phyloP scores from a whole-genome alignment of 768 basidiomycete genomes.

The Fibroporia radiculosa region DNA sequence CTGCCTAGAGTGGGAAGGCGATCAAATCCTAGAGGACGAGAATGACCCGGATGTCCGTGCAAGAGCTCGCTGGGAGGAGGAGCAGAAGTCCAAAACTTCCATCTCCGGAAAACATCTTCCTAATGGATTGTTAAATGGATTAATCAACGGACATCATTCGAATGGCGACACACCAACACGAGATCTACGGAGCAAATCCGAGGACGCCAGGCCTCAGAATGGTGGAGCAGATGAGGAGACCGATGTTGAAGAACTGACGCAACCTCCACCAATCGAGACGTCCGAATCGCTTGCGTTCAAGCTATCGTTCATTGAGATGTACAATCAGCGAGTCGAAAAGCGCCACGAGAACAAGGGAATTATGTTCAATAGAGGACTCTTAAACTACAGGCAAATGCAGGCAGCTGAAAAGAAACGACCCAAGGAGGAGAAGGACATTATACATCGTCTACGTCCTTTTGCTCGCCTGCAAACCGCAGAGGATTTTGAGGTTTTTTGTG shows the following conservation, averaged over 20 bases:
- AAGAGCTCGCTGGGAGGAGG: conserved; percentile 33
- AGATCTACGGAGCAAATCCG: conserved; percentile 28
- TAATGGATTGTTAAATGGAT: conserved; percentile 26
- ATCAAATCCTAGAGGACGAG: conserved; percentile 70
- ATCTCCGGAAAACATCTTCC: conserved; percentile 22
- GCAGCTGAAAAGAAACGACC: conserved; percentile 85
- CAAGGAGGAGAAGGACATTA: conserved; percentile 86
- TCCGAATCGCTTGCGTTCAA: conserved; percentile 82
- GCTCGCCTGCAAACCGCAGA: conserved; percentile 84
- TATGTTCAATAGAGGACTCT: conserved; percentile 85
- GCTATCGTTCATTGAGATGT: conserved; percentile 83
- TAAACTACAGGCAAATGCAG: conserved; percentile 95
- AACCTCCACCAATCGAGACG: conserved; percentile 78
- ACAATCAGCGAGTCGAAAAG: conserved; percentile 81
- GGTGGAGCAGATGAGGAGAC: conserved; percentile 46
- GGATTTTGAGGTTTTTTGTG: conserved; percentile 82
- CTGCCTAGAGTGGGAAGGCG: conserved; percentile 80
- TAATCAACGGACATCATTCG: conserved; percentile 20
- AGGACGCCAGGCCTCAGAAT: conserved; percentile 30
- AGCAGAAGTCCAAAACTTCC: conserved; percentile 23
- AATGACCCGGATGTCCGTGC: conserved; percentile 68
- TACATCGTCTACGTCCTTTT: conserved; percentile 85
- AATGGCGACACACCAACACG: conserved; percentile 30
- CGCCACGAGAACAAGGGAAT: conserved; percentile 78
- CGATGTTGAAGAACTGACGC: conserved; percentile 54